Percentiles rank a stretch among this genome's conserved stretches.
Conservation (phyloP, 176 grass and related monocot genomes). For the Oryza longistaminata region DNA sequence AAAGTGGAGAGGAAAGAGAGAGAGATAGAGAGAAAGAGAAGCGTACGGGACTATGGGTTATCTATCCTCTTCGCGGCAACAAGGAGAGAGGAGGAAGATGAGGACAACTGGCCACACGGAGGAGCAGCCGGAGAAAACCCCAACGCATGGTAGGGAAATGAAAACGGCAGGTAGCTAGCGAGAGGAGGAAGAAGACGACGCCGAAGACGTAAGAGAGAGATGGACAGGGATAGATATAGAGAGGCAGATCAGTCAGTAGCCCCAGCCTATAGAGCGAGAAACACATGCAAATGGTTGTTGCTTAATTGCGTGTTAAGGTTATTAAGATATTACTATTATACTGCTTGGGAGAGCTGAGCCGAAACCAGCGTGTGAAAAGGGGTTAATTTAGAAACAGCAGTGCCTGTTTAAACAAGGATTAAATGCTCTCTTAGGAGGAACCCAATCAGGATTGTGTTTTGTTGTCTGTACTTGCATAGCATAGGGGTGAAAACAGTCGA, state of each 20-base stretch:
- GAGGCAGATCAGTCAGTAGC: neutral
- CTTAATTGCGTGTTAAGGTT: slow-evolving; percentile 33
- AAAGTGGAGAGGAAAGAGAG: neutral
- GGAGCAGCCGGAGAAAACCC: neutral
- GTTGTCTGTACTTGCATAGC: too few species aligned
- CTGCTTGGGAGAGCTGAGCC: neutral
- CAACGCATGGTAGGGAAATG: neutral
- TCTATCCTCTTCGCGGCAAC: neutral
- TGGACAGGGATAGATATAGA: neutral
- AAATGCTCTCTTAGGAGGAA: too few species aligned
- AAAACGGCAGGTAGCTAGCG: neutral
- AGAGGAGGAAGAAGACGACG: too few species aligned
- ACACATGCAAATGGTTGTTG: slow-evolving; percentile 29
- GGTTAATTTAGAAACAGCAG: neutral
- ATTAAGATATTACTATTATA: neutral
- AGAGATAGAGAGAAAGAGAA: neutral
- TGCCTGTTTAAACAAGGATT: neutral
- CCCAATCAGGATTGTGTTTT: too few species aligned
- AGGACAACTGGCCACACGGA: neutral
- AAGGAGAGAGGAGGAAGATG: neutral
- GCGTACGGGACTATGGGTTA: neutral
- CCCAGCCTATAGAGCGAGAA: slow-evolving; percentile 5
- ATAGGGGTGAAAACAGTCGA: too few species aligned
- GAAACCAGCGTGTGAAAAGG: slow-evolving; percentile 27
- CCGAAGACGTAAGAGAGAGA: neutral